These are phyloP conservation scores for Paracamarosporium sp. DNA, from an alignment of 2,329 filamentous ascomycete species.

Conservation along the genomic window DNA sequence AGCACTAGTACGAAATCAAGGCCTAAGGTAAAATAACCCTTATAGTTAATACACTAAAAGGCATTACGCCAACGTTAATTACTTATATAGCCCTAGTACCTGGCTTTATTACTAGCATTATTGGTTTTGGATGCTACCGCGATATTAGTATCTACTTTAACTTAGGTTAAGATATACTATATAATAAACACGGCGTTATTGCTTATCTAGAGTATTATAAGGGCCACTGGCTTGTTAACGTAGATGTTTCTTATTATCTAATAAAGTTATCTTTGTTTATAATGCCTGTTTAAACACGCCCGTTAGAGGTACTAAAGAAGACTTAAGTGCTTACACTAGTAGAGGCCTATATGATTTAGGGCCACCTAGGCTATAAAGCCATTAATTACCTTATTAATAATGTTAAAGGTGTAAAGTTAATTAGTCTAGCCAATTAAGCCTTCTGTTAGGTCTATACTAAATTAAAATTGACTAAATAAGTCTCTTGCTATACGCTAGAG, in stretches of 20 bases:
- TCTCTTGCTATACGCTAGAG: background rate
- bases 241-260: too few relatives aligned
- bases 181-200: too few relatives aligned
- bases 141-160: background rate
- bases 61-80: background rate
- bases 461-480: background rate
- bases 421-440: background rate
- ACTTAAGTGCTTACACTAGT: too few relatives aligned
- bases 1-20: background rate
- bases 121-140: background rate
- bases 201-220: too few relatives aligned
- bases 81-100: background rate
- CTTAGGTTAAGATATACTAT: slow-evolving; percentile 4
- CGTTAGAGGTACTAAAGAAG: too few relatives aligned
- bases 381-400: background rate
- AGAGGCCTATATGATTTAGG: background rate
- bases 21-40: background rate
- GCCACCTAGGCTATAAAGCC: background rate
- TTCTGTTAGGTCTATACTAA: background rate
- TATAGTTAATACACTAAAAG: background rate
- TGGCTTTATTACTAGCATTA: slow-evolving; percentile 1
- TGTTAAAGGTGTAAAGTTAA: background rate
- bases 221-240: too few relatives aligned
- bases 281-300: too few relatives aligned
- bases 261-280: too few relatives aligned